Percentiles rank a stretch among this genome's conserved stretches.
phyloP scores from a whole-genome alignment of 1,284 basidiomycete species.

The Papiliotrema laurentii region DNA sequence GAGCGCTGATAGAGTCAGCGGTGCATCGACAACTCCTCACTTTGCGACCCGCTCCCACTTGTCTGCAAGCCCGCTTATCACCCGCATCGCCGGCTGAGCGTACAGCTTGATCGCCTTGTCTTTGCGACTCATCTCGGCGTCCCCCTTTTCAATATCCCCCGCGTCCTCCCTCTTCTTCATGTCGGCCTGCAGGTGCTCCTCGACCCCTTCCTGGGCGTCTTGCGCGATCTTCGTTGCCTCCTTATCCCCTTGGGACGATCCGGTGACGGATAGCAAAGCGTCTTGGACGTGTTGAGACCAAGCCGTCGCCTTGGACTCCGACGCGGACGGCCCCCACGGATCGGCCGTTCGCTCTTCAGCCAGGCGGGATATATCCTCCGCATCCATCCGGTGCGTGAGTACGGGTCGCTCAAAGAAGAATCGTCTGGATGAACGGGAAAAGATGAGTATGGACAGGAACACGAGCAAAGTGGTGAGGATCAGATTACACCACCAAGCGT shows the following conservation, averaged over 20 bases:
- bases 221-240: not conserved
- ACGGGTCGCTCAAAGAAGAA: conserved; percentile 14
- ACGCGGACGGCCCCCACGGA: conserved; percentile 8
- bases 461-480: conserved; percentile 19
- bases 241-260: not conserved
- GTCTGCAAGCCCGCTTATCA: conserved; percentile 25
- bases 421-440: conserved; percentile 15
- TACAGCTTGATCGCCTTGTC: conserved; percentile 19
- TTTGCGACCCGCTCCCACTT: conserved; percentile 33
- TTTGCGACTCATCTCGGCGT: conserved; percentile 8
- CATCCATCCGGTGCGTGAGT: too few species aligned
- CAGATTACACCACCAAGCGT: conserved; percentile 45
- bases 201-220: conserved; percentile 7
- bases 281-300: conserved; percentile 14
- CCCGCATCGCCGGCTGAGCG: conserved; percentile 20
- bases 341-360: too few species aligned
- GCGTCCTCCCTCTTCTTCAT: conserved; percentile 9
- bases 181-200: conserved; percentile 9
- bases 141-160: conserved; percentile 1
- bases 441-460: conserved; percentile 19
- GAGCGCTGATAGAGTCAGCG: conserved; percentile 10
- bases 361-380: too few species aligned
- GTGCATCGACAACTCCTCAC: conserved; percentile 10
- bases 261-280: too few species aligned
- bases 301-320: conserved; percentile 10